A percentile compares a stretch with the other conserved stretches of the same genome.
Evolutionary conservation across 495 filamentous ascomycete species (phyloP).

Genomic region (Penicillium robsamsonii): DNA sequence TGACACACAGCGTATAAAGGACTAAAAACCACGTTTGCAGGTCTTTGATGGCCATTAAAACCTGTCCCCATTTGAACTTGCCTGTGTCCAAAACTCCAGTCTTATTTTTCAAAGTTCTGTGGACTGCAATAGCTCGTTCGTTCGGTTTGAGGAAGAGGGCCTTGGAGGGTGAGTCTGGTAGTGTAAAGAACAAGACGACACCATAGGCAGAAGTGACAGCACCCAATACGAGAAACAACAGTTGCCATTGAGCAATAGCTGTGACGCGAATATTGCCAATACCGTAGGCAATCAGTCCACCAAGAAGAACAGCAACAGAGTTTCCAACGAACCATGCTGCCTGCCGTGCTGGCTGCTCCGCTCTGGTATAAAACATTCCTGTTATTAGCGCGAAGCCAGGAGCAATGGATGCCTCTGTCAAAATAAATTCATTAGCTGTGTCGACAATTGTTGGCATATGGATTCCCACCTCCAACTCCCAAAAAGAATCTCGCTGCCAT

Average conservation of each 20-base stretch:
- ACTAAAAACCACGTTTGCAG: slow-evolving; percentile 51
- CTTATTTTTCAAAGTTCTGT: slow-evolving; percentile 58
- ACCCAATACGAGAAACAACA: slow-evolving; percentile 42
- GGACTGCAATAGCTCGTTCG: slow-evolving; percentile 52
- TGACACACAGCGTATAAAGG: slow-evolving; percentile 38
- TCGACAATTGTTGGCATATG: neutral
- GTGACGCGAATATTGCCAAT: slow-evolving; percentile 36
- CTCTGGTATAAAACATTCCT: slow-evolving; percentile 54
- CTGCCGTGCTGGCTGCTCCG: slow-evolving; percentile 55
- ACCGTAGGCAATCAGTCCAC: slow-evolving; percentile 44
- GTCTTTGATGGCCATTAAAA: slow-evolving; percentile 48
- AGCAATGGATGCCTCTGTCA: slow-evolving; percentile 51
- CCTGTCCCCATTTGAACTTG: slow-evolving; percentile 56
- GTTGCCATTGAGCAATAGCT: slow-evolving; percentile 31
- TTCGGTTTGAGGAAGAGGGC: slow-evolving; percentile 42
- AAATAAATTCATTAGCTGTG: too few relatives aligned
- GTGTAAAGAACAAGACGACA: slow-evolving; percentile 36
- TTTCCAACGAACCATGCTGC: slow-evolving; percentile 55
- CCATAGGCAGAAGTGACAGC: slow-evolving; percentile 39
- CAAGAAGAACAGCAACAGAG: slow-evolving; percentile 48
- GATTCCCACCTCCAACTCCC: slow-evolving; percentile 36
- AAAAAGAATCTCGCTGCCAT: slow-evolving; percentile 53
- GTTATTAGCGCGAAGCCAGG: slow-evolving; percentile 59
- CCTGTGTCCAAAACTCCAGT: slow-evolving; percentile 57
- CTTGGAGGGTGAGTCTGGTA: slow-evolving; percentile 51